Evolutionary conservation across 768 basidiomycete genomes (phyloP), one percentile per base, ranked within the genome.

Genomic region (Boletus speciosus): DNA sequence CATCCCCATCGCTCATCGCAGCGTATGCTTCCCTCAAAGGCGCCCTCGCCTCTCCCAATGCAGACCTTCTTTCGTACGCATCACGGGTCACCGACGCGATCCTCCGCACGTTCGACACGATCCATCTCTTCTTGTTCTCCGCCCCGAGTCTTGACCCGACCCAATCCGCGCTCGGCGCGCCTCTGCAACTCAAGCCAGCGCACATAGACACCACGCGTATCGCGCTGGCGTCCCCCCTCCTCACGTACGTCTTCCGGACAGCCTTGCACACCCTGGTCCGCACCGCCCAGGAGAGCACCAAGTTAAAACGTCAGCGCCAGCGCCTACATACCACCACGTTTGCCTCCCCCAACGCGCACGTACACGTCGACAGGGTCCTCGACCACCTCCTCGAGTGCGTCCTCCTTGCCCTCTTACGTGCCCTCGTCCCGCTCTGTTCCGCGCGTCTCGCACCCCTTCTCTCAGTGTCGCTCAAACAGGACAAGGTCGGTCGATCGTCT

Each of bases 1-100:
- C 54, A 7, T 47, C 55, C 1, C 57, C 69, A 5, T 71, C 69
- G 2, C 62, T 69, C 19, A 39, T 61, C 25, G 49, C 53, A 29
- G 63, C 57, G 10, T 62, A 66, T 35, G 23, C 55, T 50, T 60
- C 67, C 32, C 63, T 69, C 19, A 57, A 49, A 40, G 60, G 57
- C n/a, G 49, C 51, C 25, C 51, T 65, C n/a, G 47, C 43, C 6
- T 51, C 60, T 19, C 40, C 52, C 15, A 32, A 54, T 3, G 9
- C 16, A 14, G 58, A 66, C 36, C n/a, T 45, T 1, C 16, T 38
- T 10, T 21, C 34, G 25, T 52, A 46, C 21, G 47, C 57, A 29
- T 47, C 57, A 16, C 58, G 56, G 11, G 44, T 71, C 37, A 35
- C 58, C 10, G 60, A 61, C 29, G 69, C 58, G 7, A 61, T 60